Conservation (phyloP, 108 stramenopile genomes). For the Conticribra guillardii region DNA sequence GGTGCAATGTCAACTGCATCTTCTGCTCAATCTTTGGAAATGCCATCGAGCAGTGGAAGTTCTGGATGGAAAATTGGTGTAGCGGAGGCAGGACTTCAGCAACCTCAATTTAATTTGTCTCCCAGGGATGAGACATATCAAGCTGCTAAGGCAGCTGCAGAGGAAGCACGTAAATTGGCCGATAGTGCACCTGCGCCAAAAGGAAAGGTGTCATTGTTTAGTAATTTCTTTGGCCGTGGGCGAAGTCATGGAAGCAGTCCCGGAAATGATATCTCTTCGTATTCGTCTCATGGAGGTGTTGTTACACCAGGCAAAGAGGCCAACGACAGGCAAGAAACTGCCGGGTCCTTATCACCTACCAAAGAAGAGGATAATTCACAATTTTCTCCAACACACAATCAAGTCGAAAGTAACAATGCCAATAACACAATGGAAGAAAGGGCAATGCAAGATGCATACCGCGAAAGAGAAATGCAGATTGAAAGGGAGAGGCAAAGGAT, state of each 20-base stretch:
- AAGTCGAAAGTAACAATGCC: too few relatives aligned
- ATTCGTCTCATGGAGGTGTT: constrained; percentile 48
- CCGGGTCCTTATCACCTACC: constrained; percentile 7
- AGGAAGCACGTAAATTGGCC: constrained; percentile 37
- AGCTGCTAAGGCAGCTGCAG: constrained; percentile 47
- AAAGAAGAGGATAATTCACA: constrained; percentile 15
- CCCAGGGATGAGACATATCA: constrained; percentile 36
- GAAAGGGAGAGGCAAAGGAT: neutral
- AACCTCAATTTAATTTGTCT: neutral
- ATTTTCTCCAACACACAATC: too few relatives aligned
- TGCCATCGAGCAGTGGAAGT: neutral
- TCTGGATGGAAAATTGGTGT: constrained; percentile 7
- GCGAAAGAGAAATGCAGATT: constrained; percentile 10
- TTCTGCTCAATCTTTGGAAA: neutral
- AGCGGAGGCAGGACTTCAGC: neutral
- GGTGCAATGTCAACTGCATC: neutral
- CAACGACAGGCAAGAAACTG: neutral
- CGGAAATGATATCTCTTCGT: constrained; percentile 14
- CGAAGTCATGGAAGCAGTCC: constrained; percentile 7
- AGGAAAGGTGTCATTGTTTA: constrained; percentile 25
- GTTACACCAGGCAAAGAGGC: constrained; percentile 11
- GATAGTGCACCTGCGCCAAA: constrained; percentile 4
- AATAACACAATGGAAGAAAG: neutral
- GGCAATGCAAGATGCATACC: constrained; percentile 1
- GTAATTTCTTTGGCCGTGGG: constrained; percentile 33